Conservation (phyloP, 768 basidiomycete genomes). For the Pleurotus cornucopiae region DNA sequence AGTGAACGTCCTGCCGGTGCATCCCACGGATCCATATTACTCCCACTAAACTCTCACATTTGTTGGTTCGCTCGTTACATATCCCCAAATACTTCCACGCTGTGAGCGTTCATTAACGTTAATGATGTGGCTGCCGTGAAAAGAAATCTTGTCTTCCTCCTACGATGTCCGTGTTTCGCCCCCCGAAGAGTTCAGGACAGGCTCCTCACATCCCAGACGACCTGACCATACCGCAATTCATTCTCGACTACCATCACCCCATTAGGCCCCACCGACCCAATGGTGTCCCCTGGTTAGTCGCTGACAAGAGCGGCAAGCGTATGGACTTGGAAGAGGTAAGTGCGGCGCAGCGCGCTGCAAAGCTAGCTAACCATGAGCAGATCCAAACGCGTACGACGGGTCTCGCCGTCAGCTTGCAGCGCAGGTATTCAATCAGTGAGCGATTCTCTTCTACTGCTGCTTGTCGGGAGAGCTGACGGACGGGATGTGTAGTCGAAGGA, state of each 20-base stretch:
- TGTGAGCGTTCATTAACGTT: too few relatives aligned
- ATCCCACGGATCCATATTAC: too few relatives aligned
- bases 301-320: conserved; percentile 41
- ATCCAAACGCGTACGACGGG: conserved; percentile 41
- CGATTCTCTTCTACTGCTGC: background rate
- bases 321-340: conserved; percentile 35
- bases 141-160: too few relatives aligned
- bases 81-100: too few relatives aligned
- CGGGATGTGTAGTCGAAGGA: conserved; percentile 32
- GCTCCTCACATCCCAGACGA: conserved; percentile 51
- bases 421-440: conserved; percentile 40
- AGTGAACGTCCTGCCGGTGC: too few relatives aligned
- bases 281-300: conserved; percentile 39
- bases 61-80: too few relatives aligned
- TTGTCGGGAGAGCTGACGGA: background rate
- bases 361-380: conserved; percentile 18
- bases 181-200: too few relatives aligned
- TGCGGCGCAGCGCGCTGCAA: background rate
- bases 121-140: too few relatives aligned
- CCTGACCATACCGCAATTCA: conserved; percentile 63
- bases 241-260: conserved; percentile 42
- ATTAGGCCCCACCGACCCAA: conserved; percentile 32
- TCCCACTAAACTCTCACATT: too few relatives aligned
- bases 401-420: conserved; percentile 42
- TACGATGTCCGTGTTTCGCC: too few relatives aligned